Conservation (phyloP, 768 basidiomycete species). For the Wakefieldia striispora region DNA sequence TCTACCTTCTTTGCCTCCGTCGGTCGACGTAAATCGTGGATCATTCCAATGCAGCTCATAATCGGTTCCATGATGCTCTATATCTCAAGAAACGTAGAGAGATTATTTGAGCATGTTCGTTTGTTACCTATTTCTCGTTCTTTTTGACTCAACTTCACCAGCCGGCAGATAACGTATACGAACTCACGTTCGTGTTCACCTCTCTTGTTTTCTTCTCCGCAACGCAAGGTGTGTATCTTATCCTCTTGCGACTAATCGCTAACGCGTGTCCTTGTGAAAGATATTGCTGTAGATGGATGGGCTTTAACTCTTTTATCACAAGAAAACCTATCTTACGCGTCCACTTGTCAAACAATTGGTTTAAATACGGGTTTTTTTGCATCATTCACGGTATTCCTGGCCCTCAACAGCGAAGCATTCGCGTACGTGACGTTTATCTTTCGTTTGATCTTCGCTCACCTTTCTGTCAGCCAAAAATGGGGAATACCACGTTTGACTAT, state of each 20-base stretch:
- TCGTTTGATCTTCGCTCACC: slow-evolving; percentile 7
- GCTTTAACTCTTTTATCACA: slow-evolving; percentile 84
- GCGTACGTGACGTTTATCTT: slow-evolving; percentile 45
- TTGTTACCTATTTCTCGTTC: slow-evolving; percentile 1
- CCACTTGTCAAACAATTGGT: slow-evolving; percentile 97
- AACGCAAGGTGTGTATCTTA: slow-evolving; percentile 73
- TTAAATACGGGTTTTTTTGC: slow-evolving; percentile 94
- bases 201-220: slow-evolving; percentile 92
- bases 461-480: slow-evolving; percentile 60
- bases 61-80: slow-evolving; percentile 83
- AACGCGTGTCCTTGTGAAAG: slow-evolving; percentile 38
- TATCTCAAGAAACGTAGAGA: slow-evolving; percentile 71
- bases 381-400: slow-evolving; percentile 96
- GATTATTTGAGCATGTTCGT: slow-evolving; percentile 73
- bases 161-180: slow-evolving; percentile 77
- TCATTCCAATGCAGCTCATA: slow-evolving; percentile 93
- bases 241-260: slow-evolving; percentile 2
- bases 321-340: slow-evolving; percentile 93
- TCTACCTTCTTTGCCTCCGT: slow-evolving; percentile 77
- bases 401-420: slow-evolving; percentile 93
- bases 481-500: slow-evolving; percentile 71
- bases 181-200: slow-evolving; percentile 83
- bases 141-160: slow-evolving; percentile 32
- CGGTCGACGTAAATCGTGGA: slow-evolving; percentile 98
- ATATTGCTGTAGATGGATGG: slow-evolving; percentile 97